phyloP scores from a whole-genome alignment of 164 flowering plant genomes.

The Magnolia kwangsiensis region DNA sequence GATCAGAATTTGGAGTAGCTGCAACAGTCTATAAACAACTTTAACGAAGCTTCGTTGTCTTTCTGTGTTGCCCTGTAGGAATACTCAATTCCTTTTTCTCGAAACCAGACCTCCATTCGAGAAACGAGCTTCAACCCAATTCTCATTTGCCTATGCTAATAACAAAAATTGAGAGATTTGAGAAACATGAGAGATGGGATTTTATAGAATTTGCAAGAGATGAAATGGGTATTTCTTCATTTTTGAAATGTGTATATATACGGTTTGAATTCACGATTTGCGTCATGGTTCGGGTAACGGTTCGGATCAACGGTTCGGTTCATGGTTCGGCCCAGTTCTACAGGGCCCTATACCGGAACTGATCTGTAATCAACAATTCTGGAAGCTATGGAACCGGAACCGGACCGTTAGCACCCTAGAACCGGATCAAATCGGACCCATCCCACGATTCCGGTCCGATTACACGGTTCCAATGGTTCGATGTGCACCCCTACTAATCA shows the following conservation, averaged over 20 bases:
- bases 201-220: neutral
- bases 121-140: conserved; percentile 66
- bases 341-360: too few relatives aligned
- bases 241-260: conserved; percentile 7
- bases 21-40: conserved; percentile 68
- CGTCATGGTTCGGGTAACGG: too few relatives aligned
- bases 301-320: too few relatives aligned
- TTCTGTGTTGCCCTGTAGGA: conserved; percentile 88
- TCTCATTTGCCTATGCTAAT: conserved; percentile 63
- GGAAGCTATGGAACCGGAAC: too few relatives aligned
- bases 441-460: too few relatives aligned
- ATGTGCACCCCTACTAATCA: too few relatives aligned
- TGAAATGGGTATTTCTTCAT: neutral
- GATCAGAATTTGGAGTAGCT: conserved; percentile 82
- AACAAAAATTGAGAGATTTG: neutral
- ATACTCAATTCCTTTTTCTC: conserved; percentile 78
- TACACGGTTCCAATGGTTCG: too few relatives aligned
- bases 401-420: too few relatives aligned
- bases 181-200: neutral
- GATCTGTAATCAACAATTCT: too few relatives aligned
- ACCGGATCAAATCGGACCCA: too few relatives aligned
- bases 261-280: conserved; percentile 8
- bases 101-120: conserved; percentile 73
- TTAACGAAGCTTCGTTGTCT: conserved; percentile 74
- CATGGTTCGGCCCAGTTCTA: too few relatives aligned